phyloP scores from a whole-genome alignment of 2,329 filamentous ascomycete species.

The Malbranchea cinnamomea region DNA sequence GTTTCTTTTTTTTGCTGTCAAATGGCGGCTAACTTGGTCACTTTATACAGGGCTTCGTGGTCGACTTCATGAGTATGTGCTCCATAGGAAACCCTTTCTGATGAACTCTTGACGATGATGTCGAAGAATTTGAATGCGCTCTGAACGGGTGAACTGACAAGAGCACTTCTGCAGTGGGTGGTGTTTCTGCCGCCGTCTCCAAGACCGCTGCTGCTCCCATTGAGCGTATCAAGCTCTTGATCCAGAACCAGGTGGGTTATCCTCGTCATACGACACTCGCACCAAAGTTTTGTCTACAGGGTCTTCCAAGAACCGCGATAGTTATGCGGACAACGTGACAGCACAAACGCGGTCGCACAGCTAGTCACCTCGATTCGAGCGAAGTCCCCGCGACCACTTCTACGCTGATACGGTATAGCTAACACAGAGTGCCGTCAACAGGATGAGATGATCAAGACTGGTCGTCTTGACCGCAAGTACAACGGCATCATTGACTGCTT shows the following conservation, averaged over 20 bases:
- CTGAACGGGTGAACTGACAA: constrained; percentile 25
- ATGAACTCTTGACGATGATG: background rate
- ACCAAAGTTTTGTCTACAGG: too few species aligned
- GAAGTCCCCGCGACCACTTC: too few species aligned
- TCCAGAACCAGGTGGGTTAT: constrained; percentile 88
- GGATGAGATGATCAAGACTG: constrained; percentile 99
- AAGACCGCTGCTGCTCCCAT: constrained; percentile 99
- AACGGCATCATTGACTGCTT: constrained; percentile 90
- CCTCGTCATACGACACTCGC: too few species aligned
- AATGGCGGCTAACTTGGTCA: constrained; percentile 18
- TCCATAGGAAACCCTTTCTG: background rate
- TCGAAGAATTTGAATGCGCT: background rate
- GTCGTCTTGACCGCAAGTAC: constrained; percentile 97
- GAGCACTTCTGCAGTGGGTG: constrained; percentile 69
- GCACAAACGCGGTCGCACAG: too few species aligned
- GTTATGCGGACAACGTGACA: too few species aligned
- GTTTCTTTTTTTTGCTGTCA: constrained; percentile 5
- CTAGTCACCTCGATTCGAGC: too few species aligned
- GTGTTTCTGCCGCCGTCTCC: constrained; percentile 99
- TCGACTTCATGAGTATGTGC: constrained; percentile 96
- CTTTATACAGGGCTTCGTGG: constrained; percentile 62
- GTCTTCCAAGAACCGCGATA: too few species aligned
- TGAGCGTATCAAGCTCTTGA: constrained; percentile 99
- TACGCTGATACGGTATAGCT: constrained; percentile 1
- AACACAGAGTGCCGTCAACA: constrained; percentile 25